Conservation (phyloP, 2,329 filamentous ascomycete genomes). For the Penicillium sp. region DNA sequence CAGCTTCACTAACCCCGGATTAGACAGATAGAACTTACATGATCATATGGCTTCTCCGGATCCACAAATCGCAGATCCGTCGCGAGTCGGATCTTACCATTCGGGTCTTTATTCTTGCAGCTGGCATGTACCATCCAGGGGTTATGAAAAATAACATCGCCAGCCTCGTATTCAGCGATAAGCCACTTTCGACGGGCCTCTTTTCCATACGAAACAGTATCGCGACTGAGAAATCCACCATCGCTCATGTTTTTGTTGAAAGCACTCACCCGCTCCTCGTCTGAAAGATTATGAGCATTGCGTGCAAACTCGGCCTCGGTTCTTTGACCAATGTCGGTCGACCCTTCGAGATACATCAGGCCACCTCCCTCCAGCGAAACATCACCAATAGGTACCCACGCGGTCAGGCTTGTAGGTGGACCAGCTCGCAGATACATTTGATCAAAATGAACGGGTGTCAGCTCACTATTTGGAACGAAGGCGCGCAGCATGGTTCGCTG, state of each 20-base stretch:
- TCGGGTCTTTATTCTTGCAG: slow-evolving; percentile 42
- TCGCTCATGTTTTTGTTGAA: slow-evolving; percentile 31
- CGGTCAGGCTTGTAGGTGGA: background rate
- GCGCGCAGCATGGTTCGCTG: slow-evolving; percentile 37
- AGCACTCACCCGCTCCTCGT: slow-evolving; percentile 35
- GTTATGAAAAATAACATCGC: slow-evolving; percentile 45
- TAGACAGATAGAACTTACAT: slow-evolving; percentile 1
- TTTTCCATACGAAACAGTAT: slow-evolving; percentile 23
- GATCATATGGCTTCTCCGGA: slow-evolving; percentile 51
- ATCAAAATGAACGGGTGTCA: slow-evolving; percentile 22
- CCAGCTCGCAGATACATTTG: background rate
- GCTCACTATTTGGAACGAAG: slow-evolving; percentile 36
- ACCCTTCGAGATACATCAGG: slow-evolving; percentile 1
- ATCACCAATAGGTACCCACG: background rate
- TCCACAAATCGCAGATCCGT: slow-evolving; percentile 45
- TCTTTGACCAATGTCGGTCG: slow-evolving; percentile 29
- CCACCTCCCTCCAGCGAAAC: background rate
- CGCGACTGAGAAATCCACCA: slow-evolving; percentile 16
- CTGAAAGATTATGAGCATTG: slow-evolving; percentile 28
- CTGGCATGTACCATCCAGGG: slow-evolving; percentile 44
- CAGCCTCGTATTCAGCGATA: slow-evolving; percentile 35
- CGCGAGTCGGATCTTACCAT: slow-evolving; percentile 39
- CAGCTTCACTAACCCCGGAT: background rate
- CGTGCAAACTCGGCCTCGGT: slow-evolving; percentile 46
- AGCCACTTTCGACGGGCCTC: slow-evolving; percentile 37